Evolutionary conservation across 768 basidiomycete species (phyloP).

Genomic region (Tephrocybe sp.): DNA sequence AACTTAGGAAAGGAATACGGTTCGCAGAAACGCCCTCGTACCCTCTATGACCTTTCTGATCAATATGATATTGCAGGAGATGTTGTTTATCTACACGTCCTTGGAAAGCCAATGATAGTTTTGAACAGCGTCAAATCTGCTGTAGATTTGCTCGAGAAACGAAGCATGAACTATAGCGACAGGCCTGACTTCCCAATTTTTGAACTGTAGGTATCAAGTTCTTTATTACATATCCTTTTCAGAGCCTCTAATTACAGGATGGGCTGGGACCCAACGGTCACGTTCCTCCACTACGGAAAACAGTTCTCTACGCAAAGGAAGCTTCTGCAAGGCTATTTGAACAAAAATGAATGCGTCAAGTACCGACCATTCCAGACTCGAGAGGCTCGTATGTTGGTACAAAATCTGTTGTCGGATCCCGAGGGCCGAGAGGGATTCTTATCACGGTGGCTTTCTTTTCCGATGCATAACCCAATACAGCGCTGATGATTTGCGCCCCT

Average conservation of each 20-base stretch:
- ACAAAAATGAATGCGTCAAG: conserved; percentile 6
- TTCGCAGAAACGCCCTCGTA: neutral
- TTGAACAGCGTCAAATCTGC: conserved; percentile 36
- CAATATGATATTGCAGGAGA: conserved; percentile 1
- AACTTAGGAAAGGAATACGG: conserved; percentile 32
- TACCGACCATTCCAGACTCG: conserved; percentile 11
- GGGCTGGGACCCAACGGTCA: conserved; percentile 9
- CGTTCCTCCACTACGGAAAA: conserved; percentile 16
- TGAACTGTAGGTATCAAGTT: conserved; percentile 11
- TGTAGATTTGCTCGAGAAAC: conserved; percentile 40
- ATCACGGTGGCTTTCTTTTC: conserved; percentile 4
- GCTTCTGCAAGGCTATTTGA: conserved; percentile 12
- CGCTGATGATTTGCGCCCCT: neutral
- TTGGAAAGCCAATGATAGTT: conserved; percentile 21
- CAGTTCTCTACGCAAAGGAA: conserved; percentile 14
- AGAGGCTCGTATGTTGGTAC: conserved; percentile 15
- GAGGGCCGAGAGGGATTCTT: conserved; percentile 18
- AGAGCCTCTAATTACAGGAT: conserved; percentile 1
- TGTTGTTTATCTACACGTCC: conserved; percentile 18
- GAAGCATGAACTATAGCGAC: conserved; percentile 35
- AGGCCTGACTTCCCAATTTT: conserved; percentile 24
- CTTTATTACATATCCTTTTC: neutral
- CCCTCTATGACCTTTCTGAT: neutral
- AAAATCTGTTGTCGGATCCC: conserved; percentile 14
- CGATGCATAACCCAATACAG: neutral